Base-by-base conservation (phyloP, 2,329 filamentous ascomycete species). In the Exophiala alcalophila region DNA sequence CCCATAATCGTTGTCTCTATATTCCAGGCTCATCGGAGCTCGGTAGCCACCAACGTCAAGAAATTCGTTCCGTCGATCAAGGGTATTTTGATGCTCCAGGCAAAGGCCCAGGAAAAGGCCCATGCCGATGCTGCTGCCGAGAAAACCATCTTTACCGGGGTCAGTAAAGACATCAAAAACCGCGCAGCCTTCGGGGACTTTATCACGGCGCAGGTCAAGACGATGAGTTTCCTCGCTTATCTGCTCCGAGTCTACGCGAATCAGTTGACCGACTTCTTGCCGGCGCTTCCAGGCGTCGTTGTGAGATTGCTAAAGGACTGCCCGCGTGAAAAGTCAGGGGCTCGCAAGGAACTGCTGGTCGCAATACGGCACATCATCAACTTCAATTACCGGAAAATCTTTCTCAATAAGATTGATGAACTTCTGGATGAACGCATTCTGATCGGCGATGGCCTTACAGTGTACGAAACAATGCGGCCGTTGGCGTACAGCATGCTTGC, bases 291-390 rank as follows among this genome's bases (percentile, higher is more conserved):
- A 0, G 83, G 85, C 23, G 91, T 97, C 25, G 87, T 97, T 3
- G 87, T 99, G 5, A 80, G 92, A 4, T 69, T 98, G 31, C 72
- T 98, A 31, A 87, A 94, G 59, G 92, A 99, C 60, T 97, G 92
- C 47, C 92, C 92, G 0, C 76, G 91, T 35, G 92, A 97, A 66
- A 95, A 95, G 61, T 96, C 91, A 0, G 84, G 85, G 2, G 87
- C 91, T 1, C 78, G 94, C 12, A 99, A 98, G 63, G 92, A 99
- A 65, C 73, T 99, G 14, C 71, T 99, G 29, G 92, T 98, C 38
- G 94, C 92, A 0, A 96, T 98, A 45, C 80, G 94, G 15, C 94
- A 99, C 61, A 96, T 98, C 57, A 96, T 98, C 65, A 98, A 97
- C 67, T 97, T 97, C 68, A 97, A 97, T 61, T 97, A 96, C 57